These are phyloP conservation scores for Primulina tabacum DNA, from an alignment of 257 asterid species.

Conservation along the genomic window DNA sequence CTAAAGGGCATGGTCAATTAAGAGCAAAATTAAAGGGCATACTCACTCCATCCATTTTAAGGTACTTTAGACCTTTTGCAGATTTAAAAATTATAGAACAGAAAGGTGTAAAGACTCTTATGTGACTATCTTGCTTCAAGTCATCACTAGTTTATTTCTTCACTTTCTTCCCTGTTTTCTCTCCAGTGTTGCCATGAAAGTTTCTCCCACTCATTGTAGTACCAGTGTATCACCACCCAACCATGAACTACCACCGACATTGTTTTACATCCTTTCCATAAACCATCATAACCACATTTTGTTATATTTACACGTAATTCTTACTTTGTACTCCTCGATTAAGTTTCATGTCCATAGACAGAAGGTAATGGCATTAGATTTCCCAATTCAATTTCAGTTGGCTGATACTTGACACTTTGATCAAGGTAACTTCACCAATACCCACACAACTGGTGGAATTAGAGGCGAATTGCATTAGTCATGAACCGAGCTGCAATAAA, in stretches of 20 bases:
- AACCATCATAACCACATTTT: neutral
- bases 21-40: neutral
- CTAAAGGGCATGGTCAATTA: neutral
- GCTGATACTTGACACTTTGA: neutral
- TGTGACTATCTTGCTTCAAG: neutral
- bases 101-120: neutral
- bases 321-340: neutral
- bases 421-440: neutral
- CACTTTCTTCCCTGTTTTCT: neutral
- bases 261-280: neutral
- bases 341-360: neutral
- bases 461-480: neutral
- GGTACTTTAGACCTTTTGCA: neutral
- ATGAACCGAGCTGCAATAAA: neutral
- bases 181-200: neutral
- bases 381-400: neutral
- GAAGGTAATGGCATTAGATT: neutral
- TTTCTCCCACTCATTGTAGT: neutral
- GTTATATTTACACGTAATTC: neutral
- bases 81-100: no score
- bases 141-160: constrained; percentile 9
- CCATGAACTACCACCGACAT: neutral
- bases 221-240: neutral
- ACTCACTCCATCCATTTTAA: neutral
- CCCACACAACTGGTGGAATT: neutral